These are phyloP conservation scores for Magnaporthiopsis incrustans DNA, from an alignment of 2,329 filamentous ascomycete species.

Conservation along the genomic window DNA sequence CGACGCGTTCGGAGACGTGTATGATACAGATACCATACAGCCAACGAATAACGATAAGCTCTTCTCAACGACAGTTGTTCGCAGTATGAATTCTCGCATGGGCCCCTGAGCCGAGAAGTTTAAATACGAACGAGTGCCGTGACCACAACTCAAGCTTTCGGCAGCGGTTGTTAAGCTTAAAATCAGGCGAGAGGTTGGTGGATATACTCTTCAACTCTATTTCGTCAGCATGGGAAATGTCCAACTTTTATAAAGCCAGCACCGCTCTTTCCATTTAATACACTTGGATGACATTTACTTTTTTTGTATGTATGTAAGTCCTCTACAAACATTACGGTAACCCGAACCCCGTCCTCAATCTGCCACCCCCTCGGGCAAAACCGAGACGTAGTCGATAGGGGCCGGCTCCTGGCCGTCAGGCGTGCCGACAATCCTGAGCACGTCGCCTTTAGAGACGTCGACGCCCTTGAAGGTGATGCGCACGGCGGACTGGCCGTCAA, in stretches of 20 bases:
- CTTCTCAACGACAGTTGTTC: neutral
- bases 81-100: too few species aligned
- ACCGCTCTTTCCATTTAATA: neutral
- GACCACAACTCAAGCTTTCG: too few species aligned
- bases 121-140: too few species aligned
- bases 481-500: constrained; percentile 59
- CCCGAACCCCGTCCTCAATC: constrained; percentile 1
- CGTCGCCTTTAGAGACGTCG: constrained; percentile 39
- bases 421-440: constrained; percentile 45
- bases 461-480: constrained; percentile 50
- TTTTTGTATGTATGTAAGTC: neutral
- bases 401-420: constrained; percentile 55
- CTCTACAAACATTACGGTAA: neutral
- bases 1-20: neutral
- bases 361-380: constrained; percentile 43
- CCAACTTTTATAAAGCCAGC: too few species aligned
- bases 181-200: too few species aligned
- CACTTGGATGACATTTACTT: too few species aligned
- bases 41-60: neutral
- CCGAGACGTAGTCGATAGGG: constrained; percentile 57
- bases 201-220: too few species aligned
- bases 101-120: too few species aligned
- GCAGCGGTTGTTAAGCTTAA: too few species aligned
- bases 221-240: too few species aligned
- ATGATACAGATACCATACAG: neutral